phyloP scores from a whole-genome alignment of 352 stramenopile species.

The Phytophthora cryptogea region DNA sequence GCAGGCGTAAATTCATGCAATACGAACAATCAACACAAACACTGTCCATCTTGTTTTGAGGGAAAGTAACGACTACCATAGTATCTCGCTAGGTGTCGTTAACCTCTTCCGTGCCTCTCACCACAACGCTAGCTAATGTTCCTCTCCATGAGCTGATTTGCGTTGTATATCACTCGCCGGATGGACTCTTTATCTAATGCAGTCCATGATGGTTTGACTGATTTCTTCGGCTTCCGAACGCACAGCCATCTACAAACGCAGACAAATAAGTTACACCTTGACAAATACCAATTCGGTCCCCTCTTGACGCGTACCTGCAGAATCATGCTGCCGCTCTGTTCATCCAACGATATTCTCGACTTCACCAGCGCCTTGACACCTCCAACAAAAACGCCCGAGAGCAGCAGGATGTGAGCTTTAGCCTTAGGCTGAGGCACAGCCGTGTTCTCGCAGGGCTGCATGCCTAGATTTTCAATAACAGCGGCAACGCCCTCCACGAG shows the following conservation, averaged over 20 bases:
- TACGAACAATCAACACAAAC: conserved; percentile 45
- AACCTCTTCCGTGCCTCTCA: conserved; percentile 11
- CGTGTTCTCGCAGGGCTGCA: conserved; percentile 97
- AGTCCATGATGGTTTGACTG: conserved; percentile 97
- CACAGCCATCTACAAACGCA: conserved; percentile 92
- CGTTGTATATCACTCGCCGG: conserved; percentile 20
- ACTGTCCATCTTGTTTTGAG: conserved; percentile 39
- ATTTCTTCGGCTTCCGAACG: conserved; percentile 94
- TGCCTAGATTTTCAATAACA: conserved; percentile 97
- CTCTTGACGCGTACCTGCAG: conserved; percentile 75
- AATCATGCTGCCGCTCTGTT: conserved; percentile 89
- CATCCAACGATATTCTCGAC: conserved; percentile 94
- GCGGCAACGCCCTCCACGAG: conserved; percentile 95
- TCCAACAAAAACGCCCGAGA: conserved; percentile 96
- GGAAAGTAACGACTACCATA: conserved; percentile 27
- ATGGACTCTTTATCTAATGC: conserved; percentile 89
- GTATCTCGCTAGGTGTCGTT: conserved; percentile 21
- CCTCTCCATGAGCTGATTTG: conserved; percentile 29
- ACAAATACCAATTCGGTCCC: neutral
- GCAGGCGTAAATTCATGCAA: conserved; percentile 21
- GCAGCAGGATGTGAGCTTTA: conserved; percentile 96
- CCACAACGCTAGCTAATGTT: conserved; percentile 31
- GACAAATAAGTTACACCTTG: conserved; percentile 11
- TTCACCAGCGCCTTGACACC: conserved; percentile 95
- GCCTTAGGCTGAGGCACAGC: conserved; percentile 83